Conservation (phyloP, 2,329 filamentous ascomycete genomes). For the Aspergillus puulaauensis region DNA sequence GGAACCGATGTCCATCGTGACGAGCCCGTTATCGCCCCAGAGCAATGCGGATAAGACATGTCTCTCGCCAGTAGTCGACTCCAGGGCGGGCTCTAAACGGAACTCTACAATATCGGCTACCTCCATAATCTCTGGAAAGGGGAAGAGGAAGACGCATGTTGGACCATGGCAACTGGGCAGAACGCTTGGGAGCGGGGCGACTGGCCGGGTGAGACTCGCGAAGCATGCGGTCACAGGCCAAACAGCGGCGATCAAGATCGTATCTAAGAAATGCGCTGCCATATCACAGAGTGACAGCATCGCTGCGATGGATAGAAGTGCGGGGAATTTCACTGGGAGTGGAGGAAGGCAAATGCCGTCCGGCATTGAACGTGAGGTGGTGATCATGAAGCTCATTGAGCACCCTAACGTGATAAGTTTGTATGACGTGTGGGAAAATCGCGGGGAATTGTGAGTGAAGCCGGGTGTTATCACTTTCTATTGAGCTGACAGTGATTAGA, state of each 20-base stretch:
- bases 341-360: conserved; percentile 74
- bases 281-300: conserved; percentile 83
- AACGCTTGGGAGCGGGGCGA: conserved; percentile 85
- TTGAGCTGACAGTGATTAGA: conserved; percentile 48
- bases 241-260: conserved; percentile 90
- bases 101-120: conserved; percentile 55
- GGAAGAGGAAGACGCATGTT: conserved; percentile 69
- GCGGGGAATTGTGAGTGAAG: conserved; percentile 79
- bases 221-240: conserved; percentile 77
- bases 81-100: conserved; percentile 49
- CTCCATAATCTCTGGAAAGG: conserved; percentile 55
- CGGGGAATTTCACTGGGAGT: conserved; percentile 54
- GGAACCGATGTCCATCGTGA: conserved; percentile 28
- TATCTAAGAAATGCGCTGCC: conserved; percentile 77
- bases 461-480: not conserved
- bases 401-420: conserved; percentile 93
- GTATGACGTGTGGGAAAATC: conserved; percentile 97
- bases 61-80: conserved; percentile 52
- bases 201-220: conserved; percentile 81
- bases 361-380: conserved; percentile 90
- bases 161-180: conserved; percentile 92
- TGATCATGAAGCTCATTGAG: conserved; percentile 93
- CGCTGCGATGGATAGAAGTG: conserved; percentile 75
- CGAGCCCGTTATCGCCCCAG: conserved; percentile 25
- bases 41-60: conserved; percentile 50